phyloP scores from a whole-genome alignment of 768 basidiomycete genomes.

The Kwoniella dejecticola region DNA sequence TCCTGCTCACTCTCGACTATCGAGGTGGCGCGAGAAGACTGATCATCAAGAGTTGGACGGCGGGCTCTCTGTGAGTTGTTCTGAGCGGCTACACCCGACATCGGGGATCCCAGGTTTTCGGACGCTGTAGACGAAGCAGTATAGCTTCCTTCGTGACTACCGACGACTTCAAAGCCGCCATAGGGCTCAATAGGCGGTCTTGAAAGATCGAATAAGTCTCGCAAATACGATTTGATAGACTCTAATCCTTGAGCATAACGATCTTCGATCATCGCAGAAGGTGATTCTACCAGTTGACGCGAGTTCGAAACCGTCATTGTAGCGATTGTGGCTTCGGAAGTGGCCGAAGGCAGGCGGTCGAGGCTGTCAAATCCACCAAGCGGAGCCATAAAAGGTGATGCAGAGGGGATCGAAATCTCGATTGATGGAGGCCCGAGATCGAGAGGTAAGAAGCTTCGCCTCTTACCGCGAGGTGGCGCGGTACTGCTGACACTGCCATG shows the following conservation, averaged over 20 bases:
- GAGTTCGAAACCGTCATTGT: constrained; percentile 18
- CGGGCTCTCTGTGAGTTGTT: constrained; percentile 24
- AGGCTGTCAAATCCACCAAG: constrained; percentile 18
- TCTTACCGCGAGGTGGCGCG: constrained; percentile 62
- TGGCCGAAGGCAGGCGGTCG: constrained; percentile 5
- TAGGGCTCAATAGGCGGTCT: constrained; percentile 63
- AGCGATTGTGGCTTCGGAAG: constrained; percentile 26
- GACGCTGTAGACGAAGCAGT: constrained; percentile 20
- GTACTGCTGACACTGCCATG: constrained; percentile 13
- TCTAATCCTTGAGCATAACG: constrained; percentile 64
- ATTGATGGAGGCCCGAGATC: constrained; percentile 65
- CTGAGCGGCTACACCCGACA: constrained; percentile 17
- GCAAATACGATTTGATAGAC: constrained; percentile 92
- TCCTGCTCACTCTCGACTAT: constrained; percentile 20
- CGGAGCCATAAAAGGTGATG: constrained; percentile 64
- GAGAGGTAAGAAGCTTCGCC: constrained; percentile 86
- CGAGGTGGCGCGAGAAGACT: constrained; percentile 20
- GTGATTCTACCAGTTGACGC: background rate
- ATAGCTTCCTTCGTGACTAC: constrained; percentile 15
- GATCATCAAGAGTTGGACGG: constrained; percentile 32
- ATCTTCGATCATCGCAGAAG: constrained; percentile 22
- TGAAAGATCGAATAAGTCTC: constrained; percentile 90
- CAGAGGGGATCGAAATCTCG: constrained; percentile 67
- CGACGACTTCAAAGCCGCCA: constrained; percentile 41
- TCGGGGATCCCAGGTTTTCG: constrained; percentile 22